These are phyloP conservation scores for Mycena chlorophos DNA, from an alignment of 768 basidiomycete species.

Conservation along the genomic window DNA sequence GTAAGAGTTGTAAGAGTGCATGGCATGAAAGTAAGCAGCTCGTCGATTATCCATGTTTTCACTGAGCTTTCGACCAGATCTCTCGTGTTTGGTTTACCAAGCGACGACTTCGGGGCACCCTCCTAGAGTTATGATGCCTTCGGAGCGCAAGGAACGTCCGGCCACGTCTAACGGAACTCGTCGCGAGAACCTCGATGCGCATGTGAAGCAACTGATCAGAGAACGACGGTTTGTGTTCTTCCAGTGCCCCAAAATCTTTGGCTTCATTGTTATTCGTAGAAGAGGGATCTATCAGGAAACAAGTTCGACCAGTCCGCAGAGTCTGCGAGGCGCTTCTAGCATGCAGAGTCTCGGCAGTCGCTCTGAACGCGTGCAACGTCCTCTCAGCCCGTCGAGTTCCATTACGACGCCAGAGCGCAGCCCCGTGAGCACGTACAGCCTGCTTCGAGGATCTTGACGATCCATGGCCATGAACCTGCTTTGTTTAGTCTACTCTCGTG, in stretches of 20 bases:
- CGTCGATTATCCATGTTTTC: neutral
- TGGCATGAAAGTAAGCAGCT: conserved; percentile 19
- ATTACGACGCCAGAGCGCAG: neutral
- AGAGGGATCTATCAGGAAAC: neutral
- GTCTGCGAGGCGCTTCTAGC: neutral
- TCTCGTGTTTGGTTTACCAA: neutral
- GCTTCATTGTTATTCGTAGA: neutral
- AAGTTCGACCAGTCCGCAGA: neutral
- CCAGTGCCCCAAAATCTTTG: neutral
- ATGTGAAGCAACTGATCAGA: neutral
- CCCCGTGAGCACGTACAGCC: neutral
- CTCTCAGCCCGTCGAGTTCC: neutral
- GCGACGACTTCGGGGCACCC: too few species aligned
- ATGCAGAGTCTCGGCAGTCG: neutral
- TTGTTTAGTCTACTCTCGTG: neutral
- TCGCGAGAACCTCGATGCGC: too few species aligned
- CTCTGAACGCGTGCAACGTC: neutral
- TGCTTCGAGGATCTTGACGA: neutral
- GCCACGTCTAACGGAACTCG: too few species aligned
- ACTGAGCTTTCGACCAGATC: neutral
- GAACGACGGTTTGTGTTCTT: neutral
- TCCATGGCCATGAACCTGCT: neutral
- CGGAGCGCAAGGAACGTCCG: too few species aligned
- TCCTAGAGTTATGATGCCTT: too few species aligned
- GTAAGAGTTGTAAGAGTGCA: conserved; percentile 15